Percentiles rank a stretch among this genome's conserved stretches.
Conservation (phyloP, 768 basidiomycete genomes). For the Aureoboletus auriporus region DNA sequence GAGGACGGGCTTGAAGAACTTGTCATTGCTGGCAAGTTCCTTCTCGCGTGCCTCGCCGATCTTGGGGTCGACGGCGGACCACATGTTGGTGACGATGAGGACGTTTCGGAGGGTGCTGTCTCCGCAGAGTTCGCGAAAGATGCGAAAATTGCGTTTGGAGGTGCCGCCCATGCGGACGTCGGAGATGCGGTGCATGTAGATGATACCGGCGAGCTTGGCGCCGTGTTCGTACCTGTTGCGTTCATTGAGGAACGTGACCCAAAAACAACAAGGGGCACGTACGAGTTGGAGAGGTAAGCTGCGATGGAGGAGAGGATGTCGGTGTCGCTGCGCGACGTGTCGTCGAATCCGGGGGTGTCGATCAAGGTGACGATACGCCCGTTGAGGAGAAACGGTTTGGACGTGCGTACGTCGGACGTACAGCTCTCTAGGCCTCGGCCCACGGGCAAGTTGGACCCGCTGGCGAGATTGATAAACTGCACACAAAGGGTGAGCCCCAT, state of each 20-base stretch:
- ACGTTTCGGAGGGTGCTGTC: conserved; percentile 46
- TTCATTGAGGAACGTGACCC: too few species aligned
- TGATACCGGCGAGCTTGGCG: conserved; percentile 45
- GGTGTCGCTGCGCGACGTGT: conserved; percentile 45
- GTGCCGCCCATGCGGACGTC: conserved; percentile 50
- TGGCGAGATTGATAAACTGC: conserved; percentile 50
- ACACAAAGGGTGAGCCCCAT: too few species aligned
- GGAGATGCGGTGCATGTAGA: conserved; percentile 53
- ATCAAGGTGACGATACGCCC: conserved; percentile 45
- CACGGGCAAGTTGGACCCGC: conserved; percentile 44
- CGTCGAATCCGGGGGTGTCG: conserved; percentile 63
- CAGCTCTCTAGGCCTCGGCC: conserved; percentile 48
- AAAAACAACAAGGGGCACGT: conserved; percentile 2
- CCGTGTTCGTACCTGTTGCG: conserved; percentile 30
- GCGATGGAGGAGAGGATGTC: conserved; percentile 51
- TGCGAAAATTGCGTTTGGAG: conserved; percentile 46
- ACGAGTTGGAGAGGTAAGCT: conserved; percentile 33
- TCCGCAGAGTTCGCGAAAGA: conserved; percentile 53
- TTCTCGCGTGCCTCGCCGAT: conserved; percentile 41
- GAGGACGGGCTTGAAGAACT: conserved; percentile 51
- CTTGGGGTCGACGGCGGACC: conserved; percentile 39
- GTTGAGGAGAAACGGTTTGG: conserved; percentile 43
- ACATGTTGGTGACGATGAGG: conserved; percentile 52
- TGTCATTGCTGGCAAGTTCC: conserved; percentile 38
- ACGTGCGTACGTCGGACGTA: conserved; percentile 42